These are phyloP conservation scores for Danielia oregonensis DNA, from an alignment of 805 yeast species.

Conservation along the genomic window DNA sequence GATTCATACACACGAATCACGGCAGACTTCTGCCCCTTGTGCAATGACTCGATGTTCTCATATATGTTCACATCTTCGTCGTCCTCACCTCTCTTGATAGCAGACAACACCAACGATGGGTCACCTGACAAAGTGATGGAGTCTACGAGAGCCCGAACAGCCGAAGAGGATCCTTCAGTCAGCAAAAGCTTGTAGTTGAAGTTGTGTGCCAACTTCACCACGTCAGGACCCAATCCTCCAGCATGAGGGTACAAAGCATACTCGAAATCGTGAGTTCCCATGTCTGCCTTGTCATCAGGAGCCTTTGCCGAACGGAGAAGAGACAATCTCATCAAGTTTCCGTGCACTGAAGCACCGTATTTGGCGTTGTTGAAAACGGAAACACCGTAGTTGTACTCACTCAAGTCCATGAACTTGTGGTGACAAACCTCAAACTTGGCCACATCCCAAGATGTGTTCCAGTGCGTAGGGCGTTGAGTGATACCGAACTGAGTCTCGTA, in stretches of 20 bases:
- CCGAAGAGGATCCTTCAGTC: conserved; percentile 10
- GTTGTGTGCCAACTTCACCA: conserved; percentile 73
- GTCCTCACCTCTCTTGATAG: conserved; percentile 84
- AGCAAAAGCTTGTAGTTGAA: conserved; percentile 57
- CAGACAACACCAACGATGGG: conserved; percentile 61
- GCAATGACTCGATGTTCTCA: conserved; percentile 42
- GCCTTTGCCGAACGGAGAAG: conserved; percentile 87
- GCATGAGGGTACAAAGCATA: conserved; percentile 83
- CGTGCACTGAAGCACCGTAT: conserved; percentile 91
- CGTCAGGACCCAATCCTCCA: conserved; percentile 59
- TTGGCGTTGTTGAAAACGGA: conserved; percentile 78
- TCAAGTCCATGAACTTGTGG: conserved; percentile 89
- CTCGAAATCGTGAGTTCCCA: conserved; percentile 80
- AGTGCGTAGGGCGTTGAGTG: conserved; percentile 90
- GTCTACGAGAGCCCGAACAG: conserved; percentile 8
- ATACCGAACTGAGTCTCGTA: conserved; percentile 95
- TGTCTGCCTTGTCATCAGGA: conserved; percentile 93
- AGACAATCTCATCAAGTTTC: conserved; percentile 85
- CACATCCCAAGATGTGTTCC: conserved; percentile 91
- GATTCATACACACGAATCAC: conserved; percentile 81
- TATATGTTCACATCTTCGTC: conserved; percentile 57
- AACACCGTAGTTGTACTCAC: conserved; percentile 85
- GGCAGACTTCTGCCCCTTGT: conserved; percentile 40
- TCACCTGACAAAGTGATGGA: conserved; percentile 43
- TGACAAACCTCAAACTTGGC: conserved; percentile 96